Evolutionary conservation across 2,329 filamentous ascomycete species (phyloP), one percentile per base, ranked within the genome.

Genomic region (Aureobasidium sp.): DNA sequence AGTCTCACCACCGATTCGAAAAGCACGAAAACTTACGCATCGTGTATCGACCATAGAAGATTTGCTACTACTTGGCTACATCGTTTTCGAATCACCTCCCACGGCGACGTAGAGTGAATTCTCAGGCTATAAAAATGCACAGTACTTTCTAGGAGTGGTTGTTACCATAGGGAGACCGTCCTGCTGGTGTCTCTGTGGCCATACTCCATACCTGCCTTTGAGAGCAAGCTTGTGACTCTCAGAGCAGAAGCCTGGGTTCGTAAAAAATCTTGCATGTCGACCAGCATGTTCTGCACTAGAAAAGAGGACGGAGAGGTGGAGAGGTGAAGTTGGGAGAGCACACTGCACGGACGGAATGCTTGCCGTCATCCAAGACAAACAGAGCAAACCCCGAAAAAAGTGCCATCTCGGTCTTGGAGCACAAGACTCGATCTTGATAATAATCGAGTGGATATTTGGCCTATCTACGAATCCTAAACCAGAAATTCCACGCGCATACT

Each of bases 381-480:
- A 59, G 32, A 59, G 45, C 57, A 59, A 59, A 50, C 57, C 9
- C 32, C 6, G 32, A 34, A 59, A 49, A 59, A 49, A 59, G 55
- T 37, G 21, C 30, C 41, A 47, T 34, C 30, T 27, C 27, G 37
- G 27, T 54, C 9, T 16, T 16, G 44, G 21, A 25, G 29, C 42
- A 27, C 32, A 57, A 44, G 30, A 36, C 21, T 59, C 54, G 14
- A 48, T 3, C 3, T 27, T 25, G 16, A 34, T 8, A 44, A 55
- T 34, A n/a, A 34, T 29, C 14, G 21, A 7, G 49, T 39, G 16
- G 32, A 36, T 36, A 53, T 50, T n/a, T 50, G 10, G 13, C 4
- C 29, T 36, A 29, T 39, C 34, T 39, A 44, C 41, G 16, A 41
- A n/a, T 25, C 21, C 9, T 44, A 9, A 4, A 44, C 14, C 10